Percentiles rank a stretch among this genome's conserved stretches.
Evolutionary conservation across 2,329 filamentous ascomycete genomes (phyloP).

Genomic region (Clonostachys chloroleuca): DNA sequence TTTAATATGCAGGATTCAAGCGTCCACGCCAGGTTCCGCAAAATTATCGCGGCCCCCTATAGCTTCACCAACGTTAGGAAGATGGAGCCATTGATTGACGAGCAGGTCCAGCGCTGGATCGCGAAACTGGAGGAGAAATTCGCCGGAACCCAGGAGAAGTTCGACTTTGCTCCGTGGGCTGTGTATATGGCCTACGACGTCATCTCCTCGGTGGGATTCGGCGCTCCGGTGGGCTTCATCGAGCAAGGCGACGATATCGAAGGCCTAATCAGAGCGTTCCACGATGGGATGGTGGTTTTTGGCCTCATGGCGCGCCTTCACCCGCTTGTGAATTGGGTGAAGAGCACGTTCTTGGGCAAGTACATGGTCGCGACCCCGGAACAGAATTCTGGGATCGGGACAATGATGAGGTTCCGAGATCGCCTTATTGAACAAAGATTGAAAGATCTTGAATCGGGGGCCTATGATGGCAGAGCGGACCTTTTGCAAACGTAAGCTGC

Average conservation of each 20-base stretch:
- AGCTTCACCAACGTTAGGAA: constrained; percentile 51
- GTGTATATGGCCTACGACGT: constrained; percentile 54
- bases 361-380: constrained; percentile 46
- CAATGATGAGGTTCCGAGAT: constrained; percentile 53
- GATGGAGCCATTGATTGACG: constrained; percentile 53
- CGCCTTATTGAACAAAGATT: constrained; percentile 42
- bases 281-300: constrained; percentile 44
- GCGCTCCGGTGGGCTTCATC: constrained; percentile 51
- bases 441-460: constrained; percentile 38
- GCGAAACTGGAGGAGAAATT: constrained; percentile 39
- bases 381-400: constrained; percentile 48
- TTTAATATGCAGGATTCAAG: constrained; percentile 53
- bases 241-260: constrained; percentile 44
- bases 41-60: constrained; percentile 49
- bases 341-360: constrained; percentile 44
- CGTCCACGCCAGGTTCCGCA: constrained; percentile 45
- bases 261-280: constrained; percentile 48
- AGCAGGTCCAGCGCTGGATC: constrained; percentile 44
- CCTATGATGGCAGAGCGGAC: constrained; percentile 32
- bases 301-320: constrained; percentile 46
- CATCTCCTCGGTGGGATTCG: constrained; percentile 51
- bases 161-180: constrained; percentile 53
- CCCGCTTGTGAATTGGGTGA: constrained; percentile 50
- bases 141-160: constrained; percentile 30
- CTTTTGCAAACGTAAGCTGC: constrained; percentile 44